Conservation (phyloP, 106 monocot genomes). For the Acorus gramineus region DNA sequence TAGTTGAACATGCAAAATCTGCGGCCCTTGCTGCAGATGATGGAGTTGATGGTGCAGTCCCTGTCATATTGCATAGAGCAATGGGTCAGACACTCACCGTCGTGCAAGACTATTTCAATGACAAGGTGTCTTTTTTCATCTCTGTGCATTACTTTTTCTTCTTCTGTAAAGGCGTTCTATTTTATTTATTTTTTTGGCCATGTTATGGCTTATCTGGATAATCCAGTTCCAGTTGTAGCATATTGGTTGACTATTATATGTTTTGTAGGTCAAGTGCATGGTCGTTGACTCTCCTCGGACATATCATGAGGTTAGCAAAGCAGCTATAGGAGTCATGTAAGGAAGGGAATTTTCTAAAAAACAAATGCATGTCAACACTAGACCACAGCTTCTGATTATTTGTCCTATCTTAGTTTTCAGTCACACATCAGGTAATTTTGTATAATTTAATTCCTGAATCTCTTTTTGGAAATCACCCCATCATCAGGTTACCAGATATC, state of each 20-base stretch:
- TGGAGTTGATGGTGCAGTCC: slow-evolving; percentile 85
- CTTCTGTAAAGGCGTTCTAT: background rate
- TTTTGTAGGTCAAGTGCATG: slow-evolving; percentile 67
- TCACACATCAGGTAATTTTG: too few species aligned
- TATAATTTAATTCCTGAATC: too few species aligned
- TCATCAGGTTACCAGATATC: slow-evolving; percentile 81
- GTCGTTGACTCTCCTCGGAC: slow-evolving; percentile 87
- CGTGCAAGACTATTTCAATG: slow-evolving; percentile 94
- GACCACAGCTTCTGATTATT: too few species aligned
- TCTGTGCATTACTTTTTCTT: background rate
- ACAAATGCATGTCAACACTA: too few species aligned
- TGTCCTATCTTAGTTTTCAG: too few species aligned
- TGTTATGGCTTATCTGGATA: background rate
- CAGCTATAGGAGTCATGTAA: too few species aligned
- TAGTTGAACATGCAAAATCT: slow-evolving; percentile 90
- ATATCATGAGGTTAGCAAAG: slow-evolving; percentile 61
- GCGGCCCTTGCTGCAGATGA: slow-evolving; percentile 81
- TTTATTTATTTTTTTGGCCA: background rate
- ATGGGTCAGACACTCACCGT: slow-evolving; percentile 91
- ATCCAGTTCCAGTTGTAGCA: background rate
- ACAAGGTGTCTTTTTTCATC: slow-evolving; percentile 45
- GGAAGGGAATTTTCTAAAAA: too few species aligned
- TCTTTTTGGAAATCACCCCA: too few species aligned
- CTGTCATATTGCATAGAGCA: slow-evolving; percentile 77
- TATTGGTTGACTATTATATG: background rate